Evolutionary conservation across 2,329 filamentous ascomycete species (phyloP).

Genomic region (Beauveria brongniartii): DNA sequence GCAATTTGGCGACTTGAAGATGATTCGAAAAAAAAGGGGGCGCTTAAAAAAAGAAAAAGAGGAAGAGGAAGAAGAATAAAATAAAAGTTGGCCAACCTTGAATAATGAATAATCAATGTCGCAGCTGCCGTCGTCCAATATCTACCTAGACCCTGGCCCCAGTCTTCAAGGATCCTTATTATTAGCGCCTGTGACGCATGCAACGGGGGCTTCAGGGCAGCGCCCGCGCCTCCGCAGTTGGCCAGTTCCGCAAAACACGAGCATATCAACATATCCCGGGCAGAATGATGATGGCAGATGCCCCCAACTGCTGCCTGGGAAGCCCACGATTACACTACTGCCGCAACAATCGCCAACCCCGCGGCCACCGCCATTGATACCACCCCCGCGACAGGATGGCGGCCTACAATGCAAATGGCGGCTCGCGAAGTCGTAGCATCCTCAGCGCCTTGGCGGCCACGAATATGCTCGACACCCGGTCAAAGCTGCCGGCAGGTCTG

Average conservation of each 20-base stretch:
- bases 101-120: neutral
- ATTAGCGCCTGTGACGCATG: slow-evolving; percentile 5
- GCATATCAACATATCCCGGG: neutral
- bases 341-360: neutral
- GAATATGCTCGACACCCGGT: slow-evolving; percentile 70
- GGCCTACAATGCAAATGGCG: slow-evolving; percentile 32
- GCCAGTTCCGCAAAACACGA: neutral
- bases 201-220: neutral
- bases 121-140: neutral
- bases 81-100: neutral
- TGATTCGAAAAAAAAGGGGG: no score
- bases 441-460: slow-evolving; percentile 72
- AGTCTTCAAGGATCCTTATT: neutral
- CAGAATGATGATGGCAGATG: slow-evolving; percentile 4
- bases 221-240: neutral
- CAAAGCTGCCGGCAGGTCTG: slow-evolving; percentile 73
- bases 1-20: no score
- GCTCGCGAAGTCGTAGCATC: slow-evolving; percentile 43
- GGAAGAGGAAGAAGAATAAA: neutral
- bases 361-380: neutral
- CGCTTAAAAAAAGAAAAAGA: neutral
- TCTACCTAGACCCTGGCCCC: neutral
- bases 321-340: neutral
- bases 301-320: neutral
- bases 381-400: slow-evolving; percentile 28